These are phyloP conservation scores for Daldinia caldariorum DNA, from an alignment of 495 filamentous ascomycete genomes.

Conservation along the genomic window DNA sequence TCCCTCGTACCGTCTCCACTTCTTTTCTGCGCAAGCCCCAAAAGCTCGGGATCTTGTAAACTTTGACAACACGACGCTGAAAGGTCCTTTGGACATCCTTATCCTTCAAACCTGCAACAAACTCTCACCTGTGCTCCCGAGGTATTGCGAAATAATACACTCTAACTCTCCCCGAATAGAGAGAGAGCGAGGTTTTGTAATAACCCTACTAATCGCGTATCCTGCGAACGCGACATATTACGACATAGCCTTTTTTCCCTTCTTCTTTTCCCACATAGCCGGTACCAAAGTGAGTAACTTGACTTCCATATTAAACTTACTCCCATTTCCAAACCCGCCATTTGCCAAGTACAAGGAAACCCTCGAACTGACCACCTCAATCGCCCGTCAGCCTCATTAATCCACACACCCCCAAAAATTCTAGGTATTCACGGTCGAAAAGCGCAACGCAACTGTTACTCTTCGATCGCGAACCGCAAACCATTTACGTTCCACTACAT, in stretches of 20 bases:
- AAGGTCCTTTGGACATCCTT: slow-evolving; percentile 36
- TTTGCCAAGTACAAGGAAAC: slow-evolving; percentile 36
- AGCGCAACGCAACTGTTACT: slow-evolving; percentile 17
- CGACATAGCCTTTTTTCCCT: slow-evolving; percentile 6
- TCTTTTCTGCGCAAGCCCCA: slow-evolving; percentile 43
- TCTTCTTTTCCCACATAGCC: slow-evolving; percentile 10
- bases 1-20: slow-evolving; percentile 37
- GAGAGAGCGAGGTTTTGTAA: slow-evolving; percentile 15
- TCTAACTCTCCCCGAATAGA: slow-evolving; percentile 26
- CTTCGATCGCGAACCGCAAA: slow-evolving; percentile 42
- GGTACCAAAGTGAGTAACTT: slow-evolving; percentile 23
- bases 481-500: slow-evolving; percentile 37
- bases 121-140: slow-evolving; percentile 30
- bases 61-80: slow-evolving; percentile 47
- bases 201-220: slow-evolving; percentile 23
- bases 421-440: slow-evolving; percentile 9
- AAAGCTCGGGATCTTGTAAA: slow-evolving; percentile 46
- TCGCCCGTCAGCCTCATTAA: slow-evolving; percentile 30
- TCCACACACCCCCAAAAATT: neutral
- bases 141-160: slow-evolving; percentile 29
- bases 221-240: slow-evolving; percentile 24
- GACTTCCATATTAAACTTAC: neutral
- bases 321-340: slow-evolving; percentile 22
- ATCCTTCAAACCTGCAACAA: slow-evolving; percentile 43
- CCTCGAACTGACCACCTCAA: slow-evolving; percentile 40